These are phyloP conservation scores for Elasticomyces elasticus DNA, from an alignment of 495 filamentous ascomycete genomes.

Conservation along the genomic window DNA sequence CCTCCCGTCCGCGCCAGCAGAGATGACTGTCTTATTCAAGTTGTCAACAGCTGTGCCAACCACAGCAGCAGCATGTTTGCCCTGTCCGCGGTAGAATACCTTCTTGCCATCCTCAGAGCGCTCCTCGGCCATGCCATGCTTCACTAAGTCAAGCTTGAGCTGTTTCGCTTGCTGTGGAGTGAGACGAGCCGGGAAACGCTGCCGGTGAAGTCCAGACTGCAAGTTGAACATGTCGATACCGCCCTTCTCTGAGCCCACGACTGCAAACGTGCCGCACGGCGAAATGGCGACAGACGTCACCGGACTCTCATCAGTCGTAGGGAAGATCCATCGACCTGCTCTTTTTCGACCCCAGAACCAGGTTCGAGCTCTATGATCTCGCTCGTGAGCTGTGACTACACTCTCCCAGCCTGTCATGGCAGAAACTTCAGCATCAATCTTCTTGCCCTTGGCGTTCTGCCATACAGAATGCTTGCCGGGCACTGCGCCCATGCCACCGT, in stretches of 20 bases:
- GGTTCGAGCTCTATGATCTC: conserved; percentile 74
- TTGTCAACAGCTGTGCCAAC: conserved; percentile 78
- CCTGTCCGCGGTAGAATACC: conserved; percentile 35
- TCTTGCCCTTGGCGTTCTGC: conserved; percentile 51
- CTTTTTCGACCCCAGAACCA: conserved; percentile 97
- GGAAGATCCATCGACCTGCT: conserved; percentile 86
- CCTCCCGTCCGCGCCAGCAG: conserved; percentile 82
- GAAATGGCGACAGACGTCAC: conserved; percentile 77
- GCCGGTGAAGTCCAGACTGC: conserved; percentile 79
- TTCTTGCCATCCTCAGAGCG: conserved; percentile 33
- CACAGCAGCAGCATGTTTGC: conserved; percentile 69
- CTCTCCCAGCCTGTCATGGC: conserved; percentile 89
- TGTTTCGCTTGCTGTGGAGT: conserved; percentile 54
- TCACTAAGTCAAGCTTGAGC: conserved; percentile 42
- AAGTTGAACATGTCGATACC: conserved; percentile 90
- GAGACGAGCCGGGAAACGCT: conserved; percentile 66
- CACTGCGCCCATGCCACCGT: conserved; percentile 78
- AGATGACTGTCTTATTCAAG: conserved; percentile 71
- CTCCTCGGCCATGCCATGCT: conserved; percentile 31
- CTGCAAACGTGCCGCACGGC: conserved; percentile 83
- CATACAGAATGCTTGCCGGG: conserved; percentile 61
- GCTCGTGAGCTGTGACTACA: conserved; percentile 84
- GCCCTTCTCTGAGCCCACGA: conserved; percentile 77
- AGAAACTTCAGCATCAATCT: conserved; percentile 44
- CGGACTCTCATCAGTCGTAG: conserved; percentile 70